Evolutionary conservation across 73 alveolate genomes (phyloP).

Genomic region (Paramecium sonneborni): DNA sequence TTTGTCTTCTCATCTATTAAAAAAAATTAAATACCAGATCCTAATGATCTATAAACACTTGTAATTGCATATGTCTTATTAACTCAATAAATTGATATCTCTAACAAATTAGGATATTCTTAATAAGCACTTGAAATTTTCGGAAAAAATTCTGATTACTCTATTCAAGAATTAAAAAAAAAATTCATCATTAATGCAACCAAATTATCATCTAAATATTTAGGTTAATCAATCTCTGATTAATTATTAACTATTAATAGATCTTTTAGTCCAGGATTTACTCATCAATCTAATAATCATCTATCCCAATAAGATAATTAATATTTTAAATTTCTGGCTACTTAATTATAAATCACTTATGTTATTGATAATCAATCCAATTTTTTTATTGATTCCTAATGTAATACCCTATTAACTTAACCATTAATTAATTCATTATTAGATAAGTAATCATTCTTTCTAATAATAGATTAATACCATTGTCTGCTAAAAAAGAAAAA

Average conservation of each 20-base stretch:
- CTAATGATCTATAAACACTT: not conserved
- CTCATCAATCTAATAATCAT: not conserved
- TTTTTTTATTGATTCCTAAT: not conserved
- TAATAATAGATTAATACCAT: not conserved
- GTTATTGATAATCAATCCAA: not conserved
- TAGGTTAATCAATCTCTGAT: not conserved
- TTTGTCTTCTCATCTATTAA: not conserved
- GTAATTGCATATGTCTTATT: not conserved
- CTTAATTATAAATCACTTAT: not conserved
- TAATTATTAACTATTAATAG: not conserved
- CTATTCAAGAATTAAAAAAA: not conserved
- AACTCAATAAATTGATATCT: not conserved
- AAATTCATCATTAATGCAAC: not conserved
- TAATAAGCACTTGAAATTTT: conserved; percentile 10
- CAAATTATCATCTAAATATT: not conserved
- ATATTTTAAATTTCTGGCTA: not conserved
- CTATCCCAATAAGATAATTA: not conserved
- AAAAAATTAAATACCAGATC: not conserved
- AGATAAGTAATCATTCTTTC: not conserved
- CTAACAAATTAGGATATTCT: not conserved
- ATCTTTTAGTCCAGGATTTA: not conserved
- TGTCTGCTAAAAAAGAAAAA: not conserved
- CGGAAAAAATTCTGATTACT: not conserved
- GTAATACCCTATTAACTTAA: not conserved
- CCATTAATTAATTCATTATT: not conserved